phyloP scores from a whole-genome alignment of 2,329 filamentous ascomycete species.

The Penicillium janthinellum region DNA sequence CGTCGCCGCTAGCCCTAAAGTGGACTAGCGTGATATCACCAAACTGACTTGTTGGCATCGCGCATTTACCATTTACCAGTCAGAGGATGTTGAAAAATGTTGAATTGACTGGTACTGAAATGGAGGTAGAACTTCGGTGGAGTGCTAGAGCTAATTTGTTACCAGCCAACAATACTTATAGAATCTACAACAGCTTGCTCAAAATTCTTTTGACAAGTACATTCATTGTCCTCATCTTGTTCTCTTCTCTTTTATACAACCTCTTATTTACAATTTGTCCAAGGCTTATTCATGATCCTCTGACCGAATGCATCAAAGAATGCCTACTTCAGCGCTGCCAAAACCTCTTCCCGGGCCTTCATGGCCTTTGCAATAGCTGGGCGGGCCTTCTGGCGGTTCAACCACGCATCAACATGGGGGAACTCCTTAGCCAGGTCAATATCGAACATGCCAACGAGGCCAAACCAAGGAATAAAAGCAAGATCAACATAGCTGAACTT shows the following conservation, averaged over 20 bases:
- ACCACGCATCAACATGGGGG: conserved; percentile 34
- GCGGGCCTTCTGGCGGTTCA: conserved; percentile 30
- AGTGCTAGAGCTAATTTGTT: too few relatives aligned
- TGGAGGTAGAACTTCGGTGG: too few relatives aligned
- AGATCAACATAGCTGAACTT: conserved; percentile 49
- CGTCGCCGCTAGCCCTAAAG: conserved; percentile 19
- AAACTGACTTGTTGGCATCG: too few relatives aligned
- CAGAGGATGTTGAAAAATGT: too few relatives aligned
- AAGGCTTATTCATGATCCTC: too few relatives aligned
- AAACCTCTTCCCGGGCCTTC: conserved; percentile 19
- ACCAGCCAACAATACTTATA: too few relatives aligned
- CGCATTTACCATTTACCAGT: too few relatives aligned
- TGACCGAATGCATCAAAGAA: too few relatives aligned
- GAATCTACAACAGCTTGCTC: too few relatives aligned
- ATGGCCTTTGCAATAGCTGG: conserved; percentile 29
- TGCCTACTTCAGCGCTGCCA: not conserved
- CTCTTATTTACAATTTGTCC: not conserved
- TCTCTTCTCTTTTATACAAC: not conserved
- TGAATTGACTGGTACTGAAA: too few relatives aligned
- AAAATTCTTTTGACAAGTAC: not conserved
- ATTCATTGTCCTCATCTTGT: not conserved
- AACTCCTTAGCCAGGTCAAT: conserved; percentile 35
- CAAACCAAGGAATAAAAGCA: conserved; percentile 44
- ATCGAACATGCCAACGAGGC: not conserved
- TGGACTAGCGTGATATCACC: not conserved